These are phyloP conservation scores for Colletotrichum higginsianum DNA, from an alignment of 2,329 filamentous ascomycete genomes.

Conservation along the genomic window DNA sequence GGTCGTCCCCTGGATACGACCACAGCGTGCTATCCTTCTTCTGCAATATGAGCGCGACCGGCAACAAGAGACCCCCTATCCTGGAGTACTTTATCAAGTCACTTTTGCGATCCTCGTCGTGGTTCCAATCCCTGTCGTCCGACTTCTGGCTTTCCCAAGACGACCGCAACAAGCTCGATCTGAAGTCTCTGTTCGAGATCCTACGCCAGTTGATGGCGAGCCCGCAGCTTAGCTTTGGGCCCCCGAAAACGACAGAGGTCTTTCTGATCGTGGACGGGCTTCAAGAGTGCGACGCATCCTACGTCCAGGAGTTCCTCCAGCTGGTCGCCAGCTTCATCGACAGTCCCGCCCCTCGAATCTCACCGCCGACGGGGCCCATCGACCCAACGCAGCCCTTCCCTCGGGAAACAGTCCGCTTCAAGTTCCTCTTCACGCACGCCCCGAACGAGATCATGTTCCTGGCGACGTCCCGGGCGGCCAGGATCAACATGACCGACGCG, in stretches of 20 bases:
- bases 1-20: constrained; percentile 9
- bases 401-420: constrained; percentile 19
- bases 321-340: constrained; percentile 21
- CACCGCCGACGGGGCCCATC: neutral
- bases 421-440: constrained; percentile 38
- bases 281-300: constrained; percentile 40
- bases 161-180: constrained; percentile 7
- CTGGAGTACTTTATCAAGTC: constrained; percentile 45
- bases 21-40: constrained; percentile 44
- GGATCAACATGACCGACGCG: constrained; percentile 36
- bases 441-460: constrained; percentile 22
- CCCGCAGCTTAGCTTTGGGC: neutral
- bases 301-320: constrained; percentile 27
- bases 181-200: constrained; percentile 43
- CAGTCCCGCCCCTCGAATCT: neutral
- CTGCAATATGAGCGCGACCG: constrained; percentile 38
- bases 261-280: constrained; percentile 46
- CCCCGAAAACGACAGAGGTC: constrained; percentile 29
- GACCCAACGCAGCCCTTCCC: neutral
- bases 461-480: neutral
- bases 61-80: constrained; percentile 40
- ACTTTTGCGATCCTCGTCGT: constrained; percentile 39
- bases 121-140: constrained; percentile 40
- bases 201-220: constrained; percentile 38
- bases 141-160: constrained; percentile 32